Percentiles rank a stretch among this genome's conserved stretches.
Conservation (phyloP, 768 basidiomycete genomes). For the Phallus indusiatus region DNA sequence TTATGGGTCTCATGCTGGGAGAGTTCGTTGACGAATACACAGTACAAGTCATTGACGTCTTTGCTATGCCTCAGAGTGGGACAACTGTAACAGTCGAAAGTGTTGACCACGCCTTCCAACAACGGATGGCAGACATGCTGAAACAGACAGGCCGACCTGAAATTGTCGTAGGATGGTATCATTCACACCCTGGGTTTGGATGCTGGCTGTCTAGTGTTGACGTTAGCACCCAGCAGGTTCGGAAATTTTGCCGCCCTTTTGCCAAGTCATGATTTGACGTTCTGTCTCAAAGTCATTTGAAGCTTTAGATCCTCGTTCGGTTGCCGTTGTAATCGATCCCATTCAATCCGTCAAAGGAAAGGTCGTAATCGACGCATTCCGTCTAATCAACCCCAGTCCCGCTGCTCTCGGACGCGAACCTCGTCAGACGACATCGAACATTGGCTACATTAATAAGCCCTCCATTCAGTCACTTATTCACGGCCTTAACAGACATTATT, state of each 20-base stretch:
- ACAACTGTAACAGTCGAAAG: slow-evolving; percentile 97
- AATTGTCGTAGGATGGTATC: slow-evolving; percentile 99
- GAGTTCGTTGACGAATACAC: slow-evolving; percentile 98
- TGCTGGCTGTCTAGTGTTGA: slow-evolving; percentile 99
- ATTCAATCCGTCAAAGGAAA: slow-evolving; percentile 99
- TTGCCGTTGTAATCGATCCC: slow-evolving; percentile 96
- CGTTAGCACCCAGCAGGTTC: slow-evolving; percentile 89
- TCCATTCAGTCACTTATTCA: slow-evolving; percentile 98
- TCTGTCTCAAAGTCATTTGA: slow-evolving; percentile 73
- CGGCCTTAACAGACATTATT: slow-evolving; percentile 96
- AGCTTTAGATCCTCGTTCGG: slow-evolving; percentile 83
- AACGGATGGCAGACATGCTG: slow-evolving; percentile 97
- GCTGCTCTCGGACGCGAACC: slow-evolving; percentile 91
- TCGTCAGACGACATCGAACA: slow-evolving; percentile 94
- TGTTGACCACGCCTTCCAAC: slow-evolving; percentile 97
- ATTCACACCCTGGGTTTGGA: slow-evolving; percentile 98
- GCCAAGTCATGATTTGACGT: slow-evolving; percentile 12
- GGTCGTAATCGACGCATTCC: slow-evolving; percentile 98
- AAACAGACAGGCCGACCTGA: slow-evolving; percentile 98
- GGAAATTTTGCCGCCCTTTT: slow-evolving; percentile 4
- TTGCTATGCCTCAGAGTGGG: slow-evolving; percentile 98
- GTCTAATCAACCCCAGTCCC: slow-evolving; percentile 86
- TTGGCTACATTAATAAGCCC: slow-evolving; percentile 99
- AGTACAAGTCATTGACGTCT: slow-evolving; percentile 91
- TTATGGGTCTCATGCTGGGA: slow-evolving; percentile 97